These are phyloP conservation scores for Kokia cookei DNA, from an alignment of 441 rosid genomes.

Conservation along the genomic window DNA sequence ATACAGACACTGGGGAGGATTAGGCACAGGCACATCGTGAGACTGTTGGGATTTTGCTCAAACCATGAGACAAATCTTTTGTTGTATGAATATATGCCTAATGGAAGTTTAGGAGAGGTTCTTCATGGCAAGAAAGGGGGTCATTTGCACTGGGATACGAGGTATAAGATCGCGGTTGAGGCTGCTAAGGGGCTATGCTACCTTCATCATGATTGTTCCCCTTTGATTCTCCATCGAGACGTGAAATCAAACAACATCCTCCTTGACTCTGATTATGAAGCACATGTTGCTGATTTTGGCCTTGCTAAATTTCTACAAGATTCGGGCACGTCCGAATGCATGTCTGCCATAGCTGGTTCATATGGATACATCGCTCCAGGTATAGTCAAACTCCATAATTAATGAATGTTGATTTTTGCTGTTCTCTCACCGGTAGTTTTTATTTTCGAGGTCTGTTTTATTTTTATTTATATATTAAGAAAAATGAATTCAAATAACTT, in stretches of 20 bases:
- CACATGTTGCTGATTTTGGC: conserved; percentile 97
- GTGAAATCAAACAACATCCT: conserved; percentile 96
- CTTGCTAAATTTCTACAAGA: conserved; percentile 94
- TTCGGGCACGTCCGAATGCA: conserved; percentile 95
- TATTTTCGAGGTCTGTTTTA: neutral
- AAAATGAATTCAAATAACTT: neutral
- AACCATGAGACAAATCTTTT: conserved; percentile 93
- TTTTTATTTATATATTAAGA: neutral
- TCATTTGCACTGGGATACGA: conserved; percentile 86
- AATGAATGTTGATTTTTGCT: too few species aligned
- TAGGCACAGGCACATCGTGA: conserved; percentile 85
- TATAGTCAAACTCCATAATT: conserved; percentile 17
- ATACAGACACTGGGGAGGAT: conserved; percentile 93
- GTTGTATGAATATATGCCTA: conserved; percentile 95
- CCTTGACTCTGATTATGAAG: conserved; percentile 82
- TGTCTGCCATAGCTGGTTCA: conserved; percentile 99
- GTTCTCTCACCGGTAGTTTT: neutral
- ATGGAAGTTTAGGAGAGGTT: conserved; percentile 96
- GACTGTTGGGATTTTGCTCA: conserved; percentile 82
- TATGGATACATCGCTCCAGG: conserved; percentile 98
- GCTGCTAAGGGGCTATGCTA: conserved; percentile 97
- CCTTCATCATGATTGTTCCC: conserved; percentile 98
- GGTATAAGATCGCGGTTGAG: conserved; percentile 96
- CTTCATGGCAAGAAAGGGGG: conserved; percentile 98
- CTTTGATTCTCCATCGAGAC: conserved; percentile 86